phyloP scores from a whole-genome alignment of 345 rosid species.

The Dovyalis caffra region DNA sequence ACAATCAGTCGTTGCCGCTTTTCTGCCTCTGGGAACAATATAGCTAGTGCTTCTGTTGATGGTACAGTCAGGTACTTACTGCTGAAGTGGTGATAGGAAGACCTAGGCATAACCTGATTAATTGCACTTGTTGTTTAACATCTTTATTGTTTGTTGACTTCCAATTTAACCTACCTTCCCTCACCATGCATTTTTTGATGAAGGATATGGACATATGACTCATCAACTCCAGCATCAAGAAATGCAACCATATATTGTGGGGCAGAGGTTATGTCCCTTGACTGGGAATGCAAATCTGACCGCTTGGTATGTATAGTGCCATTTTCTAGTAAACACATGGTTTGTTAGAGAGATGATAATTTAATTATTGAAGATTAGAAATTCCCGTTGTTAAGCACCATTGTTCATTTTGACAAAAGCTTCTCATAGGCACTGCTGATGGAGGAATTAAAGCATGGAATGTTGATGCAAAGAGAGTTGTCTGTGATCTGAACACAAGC shows the following conservation, averaged over 20 bases:
- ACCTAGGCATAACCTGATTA: slow-evolving; percentile 9
- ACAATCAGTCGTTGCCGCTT: slow-evolving; percentile 65
- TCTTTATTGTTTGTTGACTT: slow-evolving; percentile 14
- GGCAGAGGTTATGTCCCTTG: slow-evolving; percentile 67
- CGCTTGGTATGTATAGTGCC: slow-evolving; percentile 52
- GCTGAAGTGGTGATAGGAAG: slow-evolving; percentile 11
- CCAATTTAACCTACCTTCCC: neutral
- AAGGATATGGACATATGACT: slow-evolving; percentile 77
- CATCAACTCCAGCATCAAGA: slow-evolving; percentile 63
- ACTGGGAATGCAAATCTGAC: slow-evolving; percentile 80
- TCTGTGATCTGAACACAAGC: slow-evolving; percentile 64
- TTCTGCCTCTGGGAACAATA: slow-evolving; percentile 75
- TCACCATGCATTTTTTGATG: slow-evolving; percentile 10
- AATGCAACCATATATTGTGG: slow-evolving; percentile 82
- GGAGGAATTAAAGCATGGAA: slow-evolving; percentile 82
- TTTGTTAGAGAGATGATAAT: slow-evolving; percentile 4
- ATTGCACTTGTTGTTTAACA: slow-evolving; percentile 3
- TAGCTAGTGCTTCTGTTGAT: slow-evolving; percentile 73
- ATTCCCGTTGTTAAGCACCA: slow-evolving; percentile 17
- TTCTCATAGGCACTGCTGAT: slow-evolving; percentile 74
- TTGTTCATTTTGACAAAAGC: slow-evolving; percentile 44
- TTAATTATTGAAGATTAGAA: slow-evolving; percentile 1
- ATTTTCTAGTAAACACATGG: neutral
- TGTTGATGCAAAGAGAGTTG: slow-evolving; percentile 79
- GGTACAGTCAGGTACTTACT: slow-evolving; percentile 68